Base-by-base conservation (phyloP, 2,329 filamentous ascomycete genomes). In the Ascochyta lentis region DNA sequence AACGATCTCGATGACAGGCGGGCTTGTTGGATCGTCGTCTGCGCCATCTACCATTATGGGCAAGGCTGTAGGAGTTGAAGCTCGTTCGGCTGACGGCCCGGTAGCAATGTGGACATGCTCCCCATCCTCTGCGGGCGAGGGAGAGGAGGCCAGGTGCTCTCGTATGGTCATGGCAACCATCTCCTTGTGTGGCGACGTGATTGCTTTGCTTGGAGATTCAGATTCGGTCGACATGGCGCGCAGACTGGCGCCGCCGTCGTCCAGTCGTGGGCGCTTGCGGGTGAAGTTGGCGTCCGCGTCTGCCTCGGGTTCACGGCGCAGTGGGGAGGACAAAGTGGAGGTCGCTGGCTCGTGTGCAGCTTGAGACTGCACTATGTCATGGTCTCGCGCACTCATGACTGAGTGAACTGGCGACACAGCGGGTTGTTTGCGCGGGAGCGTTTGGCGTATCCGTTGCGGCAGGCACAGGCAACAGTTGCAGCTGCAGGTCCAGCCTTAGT, bases 241-340 rank as follows among this genome's bases (percentile, higher is more conserved):
- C 47, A 63, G 63, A 40, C 65, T 66, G 49, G 60, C 63, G 60
- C 59, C 63, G 62, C 71, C 78, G 64, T 76, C 75, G 64, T 77
- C 79, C 47, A 73, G 65, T 42, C 72, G 67, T 56, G 77, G 78
- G 66, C 78, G 76, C 72, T 81, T 81, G 66, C 79, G 77, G 29
- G 77, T 76, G 53, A 76, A 72, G 33, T 77, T 77, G 47, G 74
- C 69, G 65, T 80, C 75, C 51, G 76, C 75, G 71, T 81, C 78
- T 66, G 76, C 77, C 56, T 74, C 73, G 54, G 74, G 72, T 60
- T 80, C 75, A 68, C 78, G 78, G 59, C 73, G 73, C 19, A 71
- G 69, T 61, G 72, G 73, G 59, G 70, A 70, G 51, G 70, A 66
- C 27, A 44, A 45, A n/a, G 38, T 22, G 16, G 49, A 41, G 65